Evolutionary conservation across 139 green algal genomes (phyloP).

Genomic region (Chlorella sp.): DNA sequence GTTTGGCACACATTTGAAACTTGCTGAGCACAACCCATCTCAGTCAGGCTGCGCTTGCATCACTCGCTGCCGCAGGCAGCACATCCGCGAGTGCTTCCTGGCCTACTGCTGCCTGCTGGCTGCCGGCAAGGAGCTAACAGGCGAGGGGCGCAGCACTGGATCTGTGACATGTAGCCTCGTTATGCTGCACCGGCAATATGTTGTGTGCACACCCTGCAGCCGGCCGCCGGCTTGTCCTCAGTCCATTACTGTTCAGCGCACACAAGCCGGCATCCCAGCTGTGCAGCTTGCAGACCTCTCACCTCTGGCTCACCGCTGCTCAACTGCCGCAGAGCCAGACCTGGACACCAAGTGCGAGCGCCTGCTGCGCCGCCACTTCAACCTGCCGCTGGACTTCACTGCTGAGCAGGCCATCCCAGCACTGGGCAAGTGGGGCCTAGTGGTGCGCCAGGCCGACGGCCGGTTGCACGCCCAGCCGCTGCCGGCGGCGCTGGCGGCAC

Average conservation of each 20-base stretch:
- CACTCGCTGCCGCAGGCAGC: not conserved
- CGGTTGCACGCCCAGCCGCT: not conserved
- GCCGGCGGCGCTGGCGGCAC: not conserved
- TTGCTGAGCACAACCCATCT: too few relatives aligned
- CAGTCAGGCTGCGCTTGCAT: not conserved
- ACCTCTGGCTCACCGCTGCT: too few relatives aligned
- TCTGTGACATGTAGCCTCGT: too few relatives aligned
- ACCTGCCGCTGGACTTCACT: slow-evolving; percentile 15
- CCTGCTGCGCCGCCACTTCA: slow-evolving; percentile 18
- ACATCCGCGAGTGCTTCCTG: slow-evolving; percentile 18
- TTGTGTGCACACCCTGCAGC: too few relatives aligned
- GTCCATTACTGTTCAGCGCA: too few relatives aligned
- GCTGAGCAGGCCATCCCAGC: slow-evolving; percentile 7
- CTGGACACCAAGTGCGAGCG: slow-evolving; percentile 23
- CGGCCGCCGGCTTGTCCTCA: too few relatives aligned
- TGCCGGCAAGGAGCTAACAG: not conserved
- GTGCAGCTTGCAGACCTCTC: too few relatives aligned
- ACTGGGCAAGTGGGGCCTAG: slow-evolving; percentile 9
- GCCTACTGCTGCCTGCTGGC: slow-evolving; percentile 23
- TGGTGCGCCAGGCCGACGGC: not conserved
- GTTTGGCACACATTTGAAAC: too few relatives aligned
- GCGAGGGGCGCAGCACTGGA: not conserved
- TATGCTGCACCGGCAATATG: too few relatives aligned
- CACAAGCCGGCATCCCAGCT: too few relatives aligned
- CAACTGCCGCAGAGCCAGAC: not conserved